phyloP scores from a whole-genome alignment of 805 yeast species.

The Candida golubevii region DNA sequence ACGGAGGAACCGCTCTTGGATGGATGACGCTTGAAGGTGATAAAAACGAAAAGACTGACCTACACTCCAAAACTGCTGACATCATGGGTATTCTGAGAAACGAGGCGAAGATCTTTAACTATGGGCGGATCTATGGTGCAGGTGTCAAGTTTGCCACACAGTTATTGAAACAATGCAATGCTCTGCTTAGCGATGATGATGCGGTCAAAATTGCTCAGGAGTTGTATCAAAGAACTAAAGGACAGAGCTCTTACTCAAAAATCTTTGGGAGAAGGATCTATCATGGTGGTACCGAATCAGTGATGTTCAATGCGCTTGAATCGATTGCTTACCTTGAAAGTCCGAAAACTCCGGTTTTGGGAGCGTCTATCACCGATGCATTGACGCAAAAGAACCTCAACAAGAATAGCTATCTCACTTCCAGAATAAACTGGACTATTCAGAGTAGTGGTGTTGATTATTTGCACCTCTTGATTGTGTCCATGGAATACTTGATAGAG shows the following conservation, averaged over 20 bases:
- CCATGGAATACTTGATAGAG: slow-evolving; percentile 79
- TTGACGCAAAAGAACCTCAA: slow-evolving; percentile 60
- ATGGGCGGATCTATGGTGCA: slow-evolving; percentile 97
- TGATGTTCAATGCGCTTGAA: slow-evolving; percentile 85
- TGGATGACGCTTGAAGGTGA: slow-evolving; percentile 99
- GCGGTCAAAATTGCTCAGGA: slow-evolving; percentile 62
- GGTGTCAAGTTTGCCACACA: slow-evolving; percentile 87
- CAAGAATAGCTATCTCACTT: slow-evolving; percentile 70
- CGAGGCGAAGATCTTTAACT: slow-evolving; percentile 93
- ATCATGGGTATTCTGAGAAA: slow-evolving; percentile 85
- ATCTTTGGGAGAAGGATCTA: slow-evolving; percentile 38
- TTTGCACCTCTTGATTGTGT: slow-evolving; percentile 73
- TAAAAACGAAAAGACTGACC: slow-evolving; percentile 84
- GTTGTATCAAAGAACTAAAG: slow-evolving; percentile 82
- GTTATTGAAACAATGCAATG: slow-evolving; percentile 79
- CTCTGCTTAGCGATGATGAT: slow-evolving; percentile 57
- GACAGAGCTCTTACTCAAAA: slow-evolving; percentile 32
- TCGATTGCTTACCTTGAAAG: slow-evolving; percentile 73
- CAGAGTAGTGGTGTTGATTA: slow-evolving; percentile 98
- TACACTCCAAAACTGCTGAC: slow-evolving; percentile 89
- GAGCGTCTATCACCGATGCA: slow-evolving; percentile 91
- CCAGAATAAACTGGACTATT: slow-evolving; percentile 95
- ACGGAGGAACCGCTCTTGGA: slow-evolving; percentile 95
- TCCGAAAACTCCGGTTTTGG: slow-evolving; percentile 88
- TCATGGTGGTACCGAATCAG: slow-evolving; percentile 92